Evolutionary conservation across 495 filamentous ascomycete genomes (phyloP), one percentile per base, ranked within the genome.

Genomic region (Penicillium pancosmium): DNA sequence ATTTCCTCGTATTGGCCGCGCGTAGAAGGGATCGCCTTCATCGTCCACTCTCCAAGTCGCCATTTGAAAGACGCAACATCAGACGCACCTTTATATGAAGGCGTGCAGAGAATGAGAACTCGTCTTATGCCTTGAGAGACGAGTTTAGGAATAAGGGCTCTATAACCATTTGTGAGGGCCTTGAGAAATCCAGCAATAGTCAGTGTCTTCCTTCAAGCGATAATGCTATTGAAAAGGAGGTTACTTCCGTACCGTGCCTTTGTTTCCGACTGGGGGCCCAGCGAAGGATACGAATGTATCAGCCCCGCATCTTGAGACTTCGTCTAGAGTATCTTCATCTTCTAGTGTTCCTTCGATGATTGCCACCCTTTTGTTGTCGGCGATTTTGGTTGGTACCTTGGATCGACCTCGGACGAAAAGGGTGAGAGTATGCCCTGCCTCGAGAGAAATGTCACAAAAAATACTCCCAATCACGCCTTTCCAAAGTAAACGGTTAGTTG

Each of bases 261-360:
- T 51, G 5, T 33, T 18, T n/a, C 55, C 55, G 5, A 40, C 4
- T 23, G 55, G 18, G 25, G 60, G 60, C n/a, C 60, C 60, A 8
- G 60, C 60, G 35, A 63, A 59, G 6, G 60, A 63, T n/a, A 63
- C 51, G 27, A 59, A 63, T 9, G 52, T 36, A 11, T 51, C 51
- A 10, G 60, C 55, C 34, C 51, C 55, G 27, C 55, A 63, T 25
- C 43, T 15, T 21, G 60, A 52, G 6, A 40, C 55, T 23, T 36
- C 21, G 6, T 63, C 35, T n/a, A 63, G 13, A 23, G 46, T 13
- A 3, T 44, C n/a, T 21, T 59, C 44, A 27, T 23, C 41, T 41
- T 59, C 57, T 11, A 59, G 50, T 35, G 31, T 38, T 10, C 57
- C 57, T 27, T 59, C 40, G 13, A 59, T 44, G 5, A 54, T 43